A percentile compares a stretch with the other conserved stretches of the same genome.
Conservation (phyloP, 2,329 filamentous ascomycete genomes). For the Ophiostoma angusticollis region DNA sequence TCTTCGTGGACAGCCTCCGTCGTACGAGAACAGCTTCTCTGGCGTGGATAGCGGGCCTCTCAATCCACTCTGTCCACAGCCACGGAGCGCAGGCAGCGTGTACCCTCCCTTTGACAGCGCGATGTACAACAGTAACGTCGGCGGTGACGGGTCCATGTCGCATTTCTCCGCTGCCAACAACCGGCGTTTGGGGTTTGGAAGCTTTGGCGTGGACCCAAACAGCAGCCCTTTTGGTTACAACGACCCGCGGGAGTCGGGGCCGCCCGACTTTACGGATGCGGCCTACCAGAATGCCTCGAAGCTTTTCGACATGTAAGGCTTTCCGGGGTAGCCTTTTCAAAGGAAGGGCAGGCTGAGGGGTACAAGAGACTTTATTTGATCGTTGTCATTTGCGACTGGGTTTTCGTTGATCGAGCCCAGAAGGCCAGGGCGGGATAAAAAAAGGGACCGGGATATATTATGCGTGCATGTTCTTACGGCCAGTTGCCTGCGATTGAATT, state of each 20-base stretch:
- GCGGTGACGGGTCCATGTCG: slow-evolving; percentile 13
- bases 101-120: slow-evolving; percentile 19
- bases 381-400: neutral
- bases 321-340: too few species aligned
- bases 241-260: slow-evolving; percentile 5
- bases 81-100: slow-evolving; percentile 2
- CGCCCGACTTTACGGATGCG: slow-evolving; percentile 4
- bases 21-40: slow-evolving; percentile 5
- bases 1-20: slow-evolving; percentile 2
- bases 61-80: slow-evolving; percentile 7
- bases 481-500: neutral
- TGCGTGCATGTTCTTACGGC: slow-evolving; percentile 2
- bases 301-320: slow-evolving; percentile 11
- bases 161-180: slow-evolving; percentile 20
- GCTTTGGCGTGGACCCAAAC: slow-evolving; percentile 8
- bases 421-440: neutral
- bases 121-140: slow-evolving; percentile 6
- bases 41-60: slow-evolving; percentile 4
- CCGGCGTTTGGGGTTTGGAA: slow-evolving; percentile 14
- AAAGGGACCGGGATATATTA: neutral
- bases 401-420: too few species aligned
- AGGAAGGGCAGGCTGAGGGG: too few species aligned
- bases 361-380: neutral
- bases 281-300: neutral
- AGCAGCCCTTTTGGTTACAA: slow-evolving; percentile 10